phyloP scores from a whole-genome alignment of 2,329 filamentous ascomycete species.

The Colletotrichum coccodes region DNA sequence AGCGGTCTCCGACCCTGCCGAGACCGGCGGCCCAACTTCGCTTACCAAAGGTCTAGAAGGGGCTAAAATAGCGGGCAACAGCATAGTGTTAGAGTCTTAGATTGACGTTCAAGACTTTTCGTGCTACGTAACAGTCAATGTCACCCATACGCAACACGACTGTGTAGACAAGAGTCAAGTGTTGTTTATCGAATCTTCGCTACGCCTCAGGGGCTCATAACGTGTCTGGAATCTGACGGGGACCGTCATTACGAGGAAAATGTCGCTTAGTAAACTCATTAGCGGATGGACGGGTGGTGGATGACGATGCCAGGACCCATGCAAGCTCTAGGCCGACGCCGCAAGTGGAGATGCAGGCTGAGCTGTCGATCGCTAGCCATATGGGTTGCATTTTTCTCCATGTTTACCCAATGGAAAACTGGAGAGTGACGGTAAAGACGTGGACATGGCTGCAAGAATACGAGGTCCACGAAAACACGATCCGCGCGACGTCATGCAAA shows the following conservation, averaged over 20 bases:
- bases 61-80: neutral
- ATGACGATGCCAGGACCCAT: slow-evolving; percentile 3
- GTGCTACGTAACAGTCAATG: neutral
- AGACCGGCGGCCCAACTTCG: neutral
- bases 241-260: neutral
- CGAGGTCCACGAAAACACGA: slow-evolving; percentile 5
- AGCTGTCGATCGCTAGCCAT: slow-evolving; percentile 14
- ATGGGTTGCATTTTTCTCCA: neutral
- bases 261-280: neutral
- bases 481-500: slow-evolving; percentile 18
- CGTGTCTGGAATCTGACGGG: neutral
- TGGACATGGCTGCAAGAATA: neutral
- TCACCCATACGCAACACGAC: neutral
- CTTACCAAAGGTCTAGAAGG: neutral
- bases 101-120: neutral
- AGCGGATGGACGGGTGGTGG: neutral
- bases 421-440: slow-evolving; percentile 1
- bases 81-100: neutral
- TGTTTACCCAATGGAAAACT: neutral
- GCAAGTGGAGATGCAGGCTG: slow-evolving; percentile 21
- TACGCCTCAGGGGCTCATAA: neutral
- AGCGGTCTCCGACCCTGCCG: too few relatives aligned
- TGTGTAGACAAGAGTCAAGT: neutral
- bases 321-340: slow-evolving; percentile 6
- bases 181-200: neutral